Evolutionary conservation across 1,284 basidiomycete species (phyloP), one percentile per base, ranked within the genome.

Genomic region (Melanopsichium pennsylvanicum): DNA sequence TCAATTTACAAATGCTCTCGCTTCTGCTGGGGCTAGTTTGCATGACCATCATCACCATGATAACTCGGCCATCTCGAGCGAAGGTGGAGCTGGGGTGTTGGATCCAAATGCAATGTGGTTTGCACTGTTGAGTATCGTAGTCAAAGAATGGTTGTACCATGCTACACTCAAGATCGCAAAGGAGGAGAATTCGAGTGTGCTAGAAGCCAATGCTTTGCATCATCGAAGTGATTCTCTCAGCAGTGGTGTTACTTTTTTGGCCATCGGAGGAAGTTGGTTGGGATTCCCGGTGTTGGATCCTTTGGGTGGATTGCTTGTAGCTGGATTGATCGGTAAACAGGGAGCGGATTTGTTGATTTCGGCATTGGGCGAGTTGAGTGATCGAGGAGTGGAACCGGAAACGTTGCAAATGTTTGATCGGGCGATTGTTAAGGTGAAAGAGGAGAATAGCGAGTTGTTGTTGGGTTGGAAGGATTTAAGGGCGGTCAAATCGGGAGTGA

Each of bases 91-190:
- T 3, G 81, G 81, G 0, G 59, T 83, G n/a, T 86, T 97, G 5
- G 93, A 97, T 80, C 90, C 92, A 15, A 94, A 97, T 75, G 95
- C 96, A 16, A 93, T 94, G 41, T 97, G 93, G 92, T 95, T 97
- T 74, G 95, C 95, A 1, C 87, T 88, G 0, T 81, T 88, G 27
- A 89, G 90, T 62, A 88, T 97, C 2, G 56, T 91, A 1, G 83
- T 87, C 63, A 98, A 98, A 80, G 96, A 98, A 82, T 96, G 90
- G 89, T 82, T 98, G 22, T 97, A 94, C 82, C 64, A 48, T 11
- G 66, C 72, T 9, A 81, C 80, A 18, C 63, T 80, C 41, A 87
- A 86, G 60, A 93, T 97, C 23, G 95, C 95, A 6, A 87, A 90
- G 61, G 87, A 92, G 74, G 93, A 97, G 81, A 88, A 89, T 74